A percentile compares a stretch with the other conserved stretches of the same genome.
phyloP scores from a whole-genome alignment of 2,329 filamentous ascomycete genomes.

The Colletotrichum orchidophilum region DNA sequence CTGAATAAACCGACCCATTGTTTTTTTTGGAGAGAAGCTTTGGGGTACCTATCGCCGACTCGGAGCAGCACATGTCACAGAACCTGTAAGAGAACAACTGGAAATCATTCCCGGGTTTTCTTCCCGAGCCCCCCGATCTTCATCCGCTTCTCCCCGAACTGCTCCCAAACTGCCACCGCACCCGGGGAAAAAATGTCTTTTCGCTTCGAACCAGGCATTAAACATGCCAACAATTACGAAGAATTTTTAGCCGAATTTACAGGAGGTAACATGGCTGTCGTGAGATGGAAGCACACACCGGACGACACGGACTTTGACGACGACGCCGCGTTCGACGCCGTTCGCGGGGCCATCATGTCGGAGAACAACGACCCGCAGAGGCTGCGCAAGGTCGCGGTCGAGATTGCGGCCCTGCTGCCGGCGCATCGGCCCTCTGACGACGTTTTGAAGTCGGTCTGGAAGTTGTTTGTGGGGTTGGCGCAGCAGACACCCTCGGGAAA shows the following conservation, averaged over 20 bases:
- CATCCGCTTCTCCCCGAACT: neutral
- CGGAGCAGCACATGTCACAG: neutral
- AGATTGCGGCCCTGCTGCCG: conserved; percentile 7
- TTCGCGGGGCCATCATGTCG: conserved; percentile 3
- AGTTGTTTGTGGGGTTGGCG: conserved; percentile 30
- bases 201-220: neutral
- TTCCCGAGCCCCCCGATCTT: neutral
- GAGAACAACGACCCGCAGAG: conserved; percentile 13
- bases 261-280: neutral
- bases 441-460: conserved; percentile 23
- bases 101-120: neutral
- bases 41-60: neutral
- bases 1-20: no score
- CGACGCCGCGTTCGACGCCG: neutral
- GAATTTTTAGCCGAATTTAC: neutral
- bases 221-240: neutral
- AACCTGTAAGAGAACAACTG: neutral
- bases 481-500: conserved; percentile 32
- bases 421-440: neutral
- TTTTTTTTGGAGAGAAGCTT: neutral
- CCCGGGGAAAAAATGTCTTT: neutral
- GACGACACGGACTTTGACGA: conserved; percentile 13
- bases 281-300: neutral
- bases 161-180: neutral
- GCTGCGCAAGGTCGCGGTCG: neutral